Evolutionary conservation across 805 yeast genomes (phyloP).

Genomic region (Tetrapisispora phaffii): DNA sequence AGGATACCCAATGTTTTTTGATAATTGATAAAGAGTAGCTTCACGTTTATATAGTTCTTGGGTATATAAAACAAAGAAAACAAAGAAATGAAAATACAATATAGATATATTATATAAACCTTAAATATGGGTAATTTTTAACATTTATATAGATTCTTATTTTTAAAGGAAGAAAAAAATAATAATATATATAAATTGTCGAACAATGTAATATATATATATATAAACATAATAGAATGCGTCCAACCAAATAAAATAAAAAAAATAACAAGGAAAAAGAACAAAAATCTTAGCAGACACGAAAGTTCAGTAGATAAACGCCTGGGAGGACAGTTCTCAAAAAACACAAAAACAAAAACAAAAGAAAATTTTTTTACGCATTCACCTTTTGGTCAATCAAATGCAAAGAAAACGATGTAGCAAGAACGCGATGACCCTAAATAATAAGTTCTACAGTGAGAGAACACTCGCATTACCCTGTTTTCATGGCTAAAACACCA

Average conservation of each 20-base stretch:
- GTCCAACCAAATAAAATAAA: background rate
- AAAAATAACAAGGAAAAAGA: background rate
- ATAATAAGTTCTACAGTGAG: too few species aligned
- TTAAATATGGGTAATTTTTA: background rate
- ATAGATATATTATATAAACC: too few species aligned
- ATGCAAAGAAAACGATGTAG: too few species aligned
- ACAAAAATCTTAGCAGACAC: slow-evolving; percentile 1
- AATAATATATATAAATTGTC: too few species aligned
- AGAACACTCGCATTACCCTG: too few species aligned
- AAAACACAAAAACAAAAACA: background rate
- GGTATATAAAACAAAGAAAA: background rate
- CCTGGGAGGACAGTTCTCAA: background rate
- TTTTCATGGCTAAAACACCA: too few species aligned
- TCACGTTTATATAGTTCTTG: too few species aligned
- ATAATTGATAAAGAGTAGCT: too few species aligned
- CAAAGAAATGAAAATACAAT: too few species aligned
- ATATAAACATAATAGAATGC: background rate
- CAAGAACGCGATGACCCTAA: too few species aligned
- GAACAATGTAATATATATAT: background rate
- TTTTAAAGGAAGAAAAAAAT: background rate
- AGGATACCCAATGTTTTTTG: too few species aligned
- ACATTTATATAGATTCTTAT: background rate
- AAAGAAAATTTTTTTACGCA: background rate
- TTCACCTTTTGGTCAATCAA: too few species aligned
- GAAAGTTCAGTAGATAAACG: background rate